Percentiles rank a stretch among this genome's conserved stretches.
Evolutionary conservation across 2,329 filamentous ascomycete species (phyloP).

Genomic region (Aspergillus candidus): DNA sequence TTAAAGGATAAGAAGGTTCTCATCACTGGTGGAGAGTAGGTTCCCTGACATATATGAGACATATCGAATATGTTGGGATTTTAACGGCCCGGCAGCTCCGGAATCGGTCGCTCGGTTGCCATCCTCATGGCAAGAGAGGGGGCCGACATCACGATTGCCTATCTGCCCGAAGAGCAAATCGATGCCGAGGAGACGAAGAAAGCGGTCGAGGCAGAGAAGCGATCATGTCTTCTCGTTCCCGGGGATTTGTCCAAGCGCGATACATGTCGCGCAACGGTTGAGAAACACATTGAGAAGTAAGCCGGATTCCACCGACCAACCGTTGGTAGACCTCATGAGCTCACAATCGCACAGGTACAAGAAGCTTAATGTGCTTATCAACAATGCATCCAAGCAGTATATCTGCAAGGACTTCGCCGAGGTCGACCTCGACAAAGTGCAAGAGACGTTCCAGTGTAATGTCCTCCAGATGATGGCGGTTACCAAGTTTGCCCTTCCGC

Average conservation of each 20-base stretch:
- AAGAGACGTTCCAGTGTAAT: slow-evolving; percentile 53
- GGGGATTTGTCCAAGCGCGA: slow-evolving; percentile 47
- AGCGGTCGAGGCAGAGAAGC: slow-evolving; percentile 47
- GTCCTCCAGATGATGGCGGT: slow-evolving; percentile 56
- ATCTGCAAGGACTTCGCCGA: slow-evolving; percentile 49
- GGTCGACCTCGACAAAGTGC: slow-evolving; percentile 50
- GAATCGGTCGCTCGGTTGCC: slow-evolving; percentile 51
- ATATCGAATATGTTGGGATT: background rate
- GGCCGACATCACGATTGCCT: slow-evolving; percentile 51
- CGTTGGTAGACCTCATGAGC: slow-evolving; percentile 15
- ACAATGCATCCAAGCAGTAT: slow-evolving; percentile 55
- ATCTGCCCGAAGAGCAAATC: slow-evolving; percentile 50
- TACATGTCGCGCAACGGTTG: slow-evolving; percentile 47
- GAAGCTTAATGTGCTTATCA: slow-evolving; percentile 48
- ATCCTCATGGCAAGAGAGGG: slow-evolving; percentile 55
- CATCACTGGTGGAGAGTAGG: slow-evolving; percentile 54
- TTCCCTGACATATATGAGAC: background rate
- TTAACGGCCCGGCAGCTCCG: slow-evolving; percentile 35
- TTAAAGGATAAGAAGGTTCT: slow-evolving; percentile 47
- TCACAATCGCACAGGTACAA: slow-evolving; percentile 22
- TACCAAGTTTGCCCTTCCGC: slow-evolving; percentile 51
- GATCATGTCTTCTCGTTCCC: slow-evolving; percentile 43
- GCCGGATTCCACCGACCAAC: background rate
- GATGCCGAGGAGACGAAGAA: slow-evolving; percentile 52
- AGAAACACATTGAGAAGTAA: slow-evolving; percentile 48